phyloP scores from a whole-genome alignment of 2,329 filamentous ascomycete genomes.

The Cryphonectria naterciae region DNA sequence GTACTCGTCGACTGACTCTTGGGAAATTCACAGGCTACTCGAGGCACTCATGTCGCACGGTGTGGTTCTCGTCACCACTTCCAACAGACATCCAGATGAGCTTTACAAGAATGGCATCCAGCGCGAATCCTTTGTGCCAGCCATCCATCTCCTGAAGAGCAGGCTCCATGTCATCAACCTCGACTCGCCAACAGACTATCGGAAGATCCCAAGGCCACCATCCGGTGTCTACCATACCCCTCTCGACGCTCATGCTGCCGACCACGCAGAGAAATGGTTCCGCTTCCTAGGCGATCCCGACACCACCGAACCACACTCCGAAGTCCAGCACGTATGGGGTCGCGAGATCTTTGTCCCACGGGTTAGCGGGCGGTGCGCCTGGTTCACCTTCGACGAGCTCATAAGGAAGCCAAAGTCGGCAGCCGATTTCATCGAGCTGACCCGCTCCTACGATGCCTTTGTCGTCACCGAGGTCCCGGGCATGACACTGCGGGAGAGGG shows the following conservation, averaged over 20 bases:
- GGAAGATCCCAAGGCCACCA: constrained; percentile 90
- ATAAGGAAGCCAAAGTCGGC: constrained; percentile 88
- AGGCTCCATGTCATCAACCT: constrained; percentile 89
- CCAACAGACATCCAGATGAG: constrained; percentile 94
- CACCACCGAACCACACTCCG: constrained; percentile 73
- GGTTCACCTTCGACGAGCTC: constrained; percentile 91
- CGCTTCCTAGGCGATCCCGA: constrained; percentile 86
- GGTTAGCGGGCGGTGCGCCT: constrained; percentile 84
- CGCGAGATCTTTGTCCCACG: constrained; percentile 84
- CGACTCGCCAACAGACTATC: constrained; percentile 93
- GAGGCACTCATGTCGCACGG: constrained; percentile 94
- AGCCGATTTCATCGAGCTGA: constrained; percentile 92
- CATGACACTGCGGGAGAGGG: constrained; percentile 85
- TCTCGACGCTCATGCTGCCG: constrained; percentile 74
- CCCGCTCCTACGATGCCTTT: constrained; percentile 88
- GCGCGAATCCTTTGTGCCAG: constrained; percentile 91
- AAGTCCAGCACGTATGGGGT: constrained; percentile 88
- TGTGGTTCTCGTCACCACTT: constrained; percentile 94
- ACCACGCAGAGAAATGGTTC: constrained; percentile 95
- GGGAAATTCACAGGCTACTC: constrained; percentile 60
- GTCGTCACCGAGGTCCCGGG: constrained; percentile 88
- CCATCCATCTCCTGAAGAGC: constrained; percentile 87
- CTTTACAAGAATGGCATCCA: constrained; percentile 99
- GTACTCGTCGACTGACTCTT: background rate
- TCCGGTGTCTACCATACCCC: constrained; percentile 94